A percentile compares a stretch with the other conserved stretches of the same genome.
Conservation (phyloP, 805 yeast species). For the Kluyveromyces siamensis region DNA sequence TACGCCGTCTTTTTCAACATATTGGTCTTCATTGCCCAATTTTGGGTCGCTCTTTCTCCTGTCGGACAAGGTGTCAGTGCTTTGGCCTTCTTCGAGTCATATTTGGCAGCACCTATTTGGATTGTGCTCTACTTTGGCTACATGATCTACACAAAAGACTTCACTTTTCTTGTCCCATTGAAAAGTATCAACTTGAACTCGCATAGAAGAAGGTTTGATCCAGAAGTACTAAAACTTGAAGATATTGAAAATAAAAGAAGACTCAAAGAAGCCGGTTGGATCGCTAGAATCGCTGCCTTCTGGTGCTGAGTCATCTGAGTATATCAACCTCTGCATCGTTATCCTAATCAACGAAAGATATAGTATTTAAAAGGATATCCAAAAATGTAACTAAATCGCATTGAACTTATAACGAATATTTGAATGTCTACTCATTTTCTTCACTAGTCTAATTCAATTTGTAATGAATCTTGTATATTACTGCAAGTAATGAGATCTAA, state of each 20-base stretch:
- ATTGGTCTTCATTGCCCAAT: conserved; percentile 46
- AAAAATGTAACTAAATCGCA: background rate
- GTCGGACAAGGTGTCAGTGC: conserved; percentile 32
- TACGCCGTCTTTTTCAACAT: conserved; percentile 40
- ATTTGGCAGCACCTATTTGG: conserved; percentile 41
- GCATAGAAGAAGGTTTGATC: conserved; percentile 33
- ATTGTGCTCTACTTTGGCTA: conserved; percentile 39
- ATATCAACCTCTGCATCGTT: background rate
- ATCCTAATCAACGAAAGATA: background rate
- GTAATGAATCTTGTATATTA: background rate
- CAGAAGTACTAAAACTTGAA: conserved; percentile 34
- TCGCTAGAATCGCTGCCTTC: conserved; percentile 3
- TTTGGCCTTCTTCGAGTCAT: conserved; percentile 41
- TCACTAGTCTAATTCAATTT: too few species aligned
- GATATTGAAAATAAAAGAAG: conserved; percentile 29
- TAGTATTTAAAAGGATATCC: background rate
- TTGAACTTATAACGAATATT: background rate
- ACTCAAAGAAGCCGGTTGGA: conserved; percentile 7
- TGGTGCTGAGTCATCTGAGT: conserved; percentile 4
- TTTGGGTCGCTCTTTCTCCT: conserved; percentile 58
- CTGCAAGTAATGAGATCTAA: background rate
- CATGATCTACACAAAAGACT: conserved; percentile 37
- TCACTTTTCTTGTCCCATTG: conserved; percentile 25
- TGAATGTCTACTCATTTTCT: background rate
- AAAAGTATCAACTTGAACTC: conserved; percentile 35